These are phyloP conservation scores for Trichoderma atroviride DNA, from an alignment of 2,329 filamentous ascomycete genomes.

Conservation along the genomic window DNA sequence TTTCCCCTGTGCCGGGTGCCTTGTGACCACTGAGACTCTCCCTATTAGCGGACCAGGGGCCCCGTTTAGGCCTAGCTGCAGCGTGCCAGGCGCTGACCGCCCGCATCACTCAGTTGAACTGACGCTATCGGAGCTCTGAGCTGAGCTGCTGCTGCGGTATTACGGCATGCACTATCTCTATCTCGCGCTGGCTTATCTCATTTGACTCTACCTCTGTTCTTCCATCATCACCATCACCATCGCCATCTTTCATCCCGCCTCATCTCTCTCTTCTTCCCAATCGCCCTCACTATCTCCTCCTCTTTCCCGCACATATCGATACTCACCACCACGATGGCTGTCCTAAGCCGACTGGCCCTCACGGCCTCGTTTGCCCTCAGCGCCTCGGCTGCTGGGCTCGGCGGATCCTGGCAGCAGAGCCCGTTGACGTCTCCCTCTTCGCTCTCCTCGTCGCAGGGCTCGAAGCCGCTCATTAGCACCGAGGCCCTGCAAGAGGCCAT, in stretches of 20 bases:
- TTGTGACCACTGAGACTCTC: slow-evolving; percentile 12
- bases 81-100: slow-evolving; percentile 3
- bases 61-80: background rate
- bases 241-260: background rate
- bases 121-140: background rate
- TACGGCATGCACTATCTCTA: background rate
- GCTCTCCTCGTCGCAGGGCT: background rate
- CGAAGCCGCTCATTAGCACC: slow-evolving; percentile 53
- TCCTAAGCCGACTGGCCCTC: slow-evolving; percentile 28
- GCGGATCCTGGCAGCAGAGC: slow-evolving; percentile 26
- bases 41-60: slow-evolving; percentile 1
- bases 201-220: background rate
- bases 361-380: slow-evolving; percentile 35
- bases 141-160: slow-evolving; percentile 1
- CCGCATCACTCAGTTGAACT: background rate
- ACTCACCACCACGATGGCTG: slow-evolving; percentile 22
- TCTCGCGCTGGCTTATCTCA: slow-evolving; percentile 2
- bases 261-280: background rate
- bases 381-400: slow-evolving; percentile 33
- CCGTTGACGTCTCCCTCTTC: slow-evolving; percentile 23
- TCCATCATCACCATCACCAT: background rate
- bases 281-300: background rate
- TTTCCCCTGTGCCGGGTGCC: background rate
- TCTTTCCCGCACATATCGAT: background rate
- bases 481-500: slow-evolving; percentile 61